phyloP scores from a whole-genome alignment of 495 filamentous ascomycete genomes.

The Penicillium macrosclerotiorum region DNA sequence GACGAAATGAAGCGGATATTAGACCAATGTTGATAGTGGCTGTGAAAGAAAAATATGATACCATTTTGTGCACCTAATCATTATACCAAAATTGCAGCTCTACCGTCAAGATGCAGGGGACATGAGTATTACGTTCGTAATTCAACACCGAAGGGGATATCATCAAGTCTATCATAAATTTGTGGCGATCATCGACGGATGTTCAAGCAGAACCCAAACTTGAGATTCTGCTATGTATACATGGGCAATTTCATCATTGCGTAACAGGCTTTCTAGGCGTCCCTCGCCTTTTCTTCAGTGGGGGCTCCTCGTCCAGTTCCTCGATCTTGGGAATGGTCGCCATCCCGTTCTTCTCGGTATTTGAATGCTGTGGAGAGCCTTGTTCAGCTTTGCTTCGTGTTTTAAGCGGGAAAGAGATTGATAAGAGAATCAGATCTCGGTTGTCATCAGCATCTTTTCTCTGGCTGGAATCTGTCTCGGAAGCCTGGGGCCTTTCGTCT shows the following conservation, averaged over 20 bases:
- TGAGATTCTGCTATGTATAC: too few relatives aligned
- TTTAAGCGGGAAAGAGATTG: slow-evolving; percentile 34
- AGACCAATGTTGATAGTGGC: slow-evolving; percentile 30
- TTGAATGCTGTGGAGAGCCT: background rate
- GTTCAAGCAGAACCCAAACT: too few relatives aligned
- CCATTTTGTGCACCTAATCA: slow-evolving; percentile 22
- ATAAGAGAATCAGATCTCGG: slow-evolving; percentile 34
- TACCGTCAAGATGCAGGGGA: too few relatives aligned
- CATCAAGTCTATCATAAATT: slow-evolving; percentile 1
- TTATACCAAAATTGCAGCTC: too few relatives aligned
- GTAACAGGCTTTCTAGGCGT: slow-evolving; percentile 21
- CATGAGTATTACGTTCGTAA: too few relatives aligned
- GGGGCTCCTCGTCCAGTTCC: slow-evolving; percentile 33
- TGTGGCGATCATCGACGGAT: too few relatives aligned
- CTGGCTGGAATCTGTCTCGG: too few relatives aligned
- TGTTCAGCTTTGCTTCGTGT: slow-evolving; percentile 1
- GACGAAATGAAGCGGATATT: slow-evolving; percentile 49
- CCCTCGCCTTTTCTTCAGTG: slow-evolving; percentile 35
- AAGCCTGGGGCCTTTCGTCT: too few relatives aligned
- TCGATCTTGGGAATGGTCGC: slow-evolving; percentile 19
- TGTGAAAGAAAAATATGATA: slow-evolving; percentile 31
- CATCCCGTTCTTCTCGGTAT: slow-evolving; percentile 18
- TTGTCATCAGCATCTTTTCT: slow-evolving; percentile 10
- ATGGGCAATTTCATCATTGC: slow-evolving; percentile 2
- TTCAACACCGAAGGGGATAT: background rate